Percentiles rank a stretch among this genome's conserved stretches.
Evolutionary conservation across 2,329 filamentous ascomycete species (phyloP).

Genomic region (Trichoderma sp.): DNA sequence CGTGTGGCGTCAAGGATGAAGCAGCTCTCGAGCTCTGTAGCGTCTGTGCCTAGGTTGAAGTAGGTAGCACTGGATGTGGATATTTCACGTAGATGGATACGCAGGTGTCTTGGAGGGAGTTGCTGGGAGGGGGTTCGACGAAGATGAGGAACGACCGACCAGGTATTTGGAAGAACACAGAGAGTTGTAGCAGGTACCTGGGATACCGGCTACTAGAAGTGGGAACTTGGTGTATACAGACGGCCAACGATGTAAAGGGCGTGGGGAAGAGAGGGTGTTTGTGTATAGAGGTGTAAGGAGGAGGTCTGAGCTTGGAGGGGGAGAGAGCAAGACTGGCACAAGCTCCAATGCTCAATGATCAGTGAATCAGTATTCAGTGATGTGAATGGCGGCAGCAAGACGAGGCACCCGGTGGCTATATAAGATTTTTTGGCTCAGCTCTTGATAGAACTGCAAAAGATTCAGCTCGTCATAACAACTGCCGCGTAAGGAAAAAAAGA

Average conservation of each 20-base stretch:
- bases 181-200: neutral
- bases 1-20: slow-evolving; percentile 13
- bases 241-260: neutral
- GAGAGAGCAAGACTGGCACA: neutral
- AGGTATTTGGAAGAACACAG: neutral
- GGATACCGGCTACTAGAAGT: neutral
- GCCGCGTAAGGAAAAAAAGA: neutral
- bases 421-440: neutral
- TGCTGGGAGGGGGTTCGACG: neutral
- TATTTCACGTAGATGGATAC: neutral
- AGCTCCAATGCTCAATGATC: neutral
- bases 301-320: neutral
- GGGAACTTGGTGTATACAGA: neutral
- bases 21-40: slow-evolving; percentile 5
- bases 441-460: neutral
- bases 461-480: neutral
- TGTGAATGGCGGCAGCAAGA: neutral
- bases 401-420: neutral
- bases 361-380: neutral
- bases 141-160: neutral
- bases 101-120: neutral
- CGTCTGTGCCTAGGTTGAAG: neutral
- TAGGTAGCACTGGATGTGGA: neutral
- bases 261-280: neutral
- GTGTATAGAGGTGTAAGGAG: neutral